Base-by-base conservation (phyloP, 805 yeast genomes). In the Zygoascus flipseniorum region DNA sequence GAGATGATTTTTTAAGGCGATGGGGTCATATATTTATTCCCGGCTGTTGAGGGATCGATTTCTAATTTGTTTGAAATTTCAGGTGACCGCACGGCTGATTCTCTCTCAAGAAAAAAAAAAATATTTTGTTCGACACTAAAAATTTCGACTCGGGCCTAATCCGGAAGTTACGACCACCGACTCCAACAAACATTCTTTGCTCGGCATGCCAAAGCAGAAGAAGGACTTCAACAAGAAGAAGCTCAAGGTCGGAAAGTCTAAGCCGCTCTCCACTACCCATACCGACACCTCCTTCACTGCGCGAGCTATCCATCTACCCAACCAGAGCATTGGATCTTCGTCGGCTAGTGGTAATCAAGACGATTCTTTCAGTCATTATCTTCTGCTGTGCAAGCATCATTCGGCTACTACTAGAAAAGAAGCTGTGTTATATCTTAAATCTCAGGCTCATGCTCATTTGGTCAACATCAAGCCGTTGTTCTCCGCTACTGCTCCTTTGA, bases 281-380 rank as follows among this genome's bases (percentile, higher is more conserved):
- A 93, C 99, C 4, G 92, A 86, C 60, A 88, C 96, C 0, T 84
- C 95, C 0, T 92, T 92, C 70, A 79, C 77, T 45, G 82, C 96
- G 10, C 86, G 82, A 62, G 66, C 79, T 43, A 43, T 48, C 16
- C 16, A n/a, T 13, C 47, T 50, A 16, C 46, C 52, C 4, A 50
- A 28, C 47, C 69, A 76, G 48, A 37, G 37, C 43, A 31, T 68
- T 26, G 32, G 10, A 18, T 14, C 51, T 13, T 61, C 72, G 10
- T 56, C 75, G 14, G 54, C 56, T 42, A 55, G 52, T 19, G 41
- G 48, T 11, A 19, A 26, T 31, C 57, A 28, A 10, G 49, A 41
- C n/a, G 55, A 48, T 16, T 52, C 35, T 4, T 58, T 65, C 62
- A 80, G 76, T 4, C 86, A 81, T 60, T 77, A 86, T 58, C 65